Percentiles rank a stretch among this genome's conserved stretches.
Conservation (phyloP, 805 yeast genomes). For the Teunomyces aglyptinius region DNA sequence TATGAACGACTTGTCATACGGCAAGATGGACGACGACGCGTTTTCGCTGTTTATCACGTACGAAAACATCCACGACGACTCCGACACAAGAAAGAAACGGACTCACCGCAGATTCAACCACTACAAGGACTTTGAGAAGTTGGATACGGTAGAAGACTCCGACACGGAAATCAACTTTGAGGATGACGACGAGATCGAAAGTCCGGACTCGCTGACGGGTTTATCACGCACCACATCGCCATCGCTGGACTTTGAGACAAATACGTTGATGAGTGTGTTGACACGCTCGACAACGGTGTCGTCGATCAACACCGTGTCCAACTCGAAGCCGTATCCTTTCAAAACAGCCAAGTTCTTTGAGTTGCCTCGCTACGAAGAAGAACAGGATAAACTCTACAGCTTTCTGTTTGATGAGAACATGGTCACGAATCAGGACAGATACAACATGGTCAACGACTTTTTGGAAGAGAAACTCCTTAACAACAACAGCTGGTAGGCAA, state of each 20-base stretch:
- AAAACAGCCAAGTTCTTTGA: slow-evolving; percentile 27
- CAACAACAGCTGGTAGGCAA: slow-evolving; percentile 21
- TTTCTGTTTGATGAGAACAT: slow-evolving; percentile 20
- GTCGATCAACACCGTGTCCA: slow-evolving; percentile 9
- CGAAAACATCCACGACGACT: slow-evolving; percentile 9
- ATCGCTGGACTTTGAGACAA: slow-evolving; percentile 26
- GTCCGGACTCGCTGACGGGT: slow-evolving; percentile 17
- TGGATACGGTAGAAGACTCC: slow-evolving; percentile 15
- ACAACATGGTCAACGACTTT: slow-evolving; percentile 40
- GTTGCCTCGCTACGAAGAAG: slow-evolving; percentile 30
- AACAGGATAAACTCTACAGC: slow-evolving; percentile 11
- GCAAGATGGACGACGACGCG: slow-evolving; percentile 4
- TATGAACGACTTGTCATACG: slow-evolving; percentile 27
- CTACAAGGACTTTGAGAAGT: slow-evolving; percentile 15
- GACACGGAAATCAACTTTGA: slow-evolving; percentile 25
- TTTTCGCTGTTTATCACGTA: neutral
- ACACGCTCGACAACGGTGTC: slow-evolving; percentile 44
- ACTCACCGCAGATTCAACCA: slow-evolving; percentile 9
- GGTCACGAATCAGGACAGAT: slow-evolving; percentile 26
- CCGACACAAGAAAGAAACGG: slow-evolving; percentile 8
- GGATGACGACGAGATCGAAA: slow-evolving; percentile 21
- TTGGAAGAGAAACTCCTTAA: slow-evolving; percentile 39
- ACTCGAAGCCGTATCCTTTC: slow-evolving; percentile 13
- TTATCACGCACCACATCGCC: slow-evolving; percentile 42
- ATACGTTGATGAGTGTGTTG: slow-evolving; percentile 37